phyloP scores from a whole-genome alignment of 257 asterid genomes.

The Solanum chiquidenum region DNA sequence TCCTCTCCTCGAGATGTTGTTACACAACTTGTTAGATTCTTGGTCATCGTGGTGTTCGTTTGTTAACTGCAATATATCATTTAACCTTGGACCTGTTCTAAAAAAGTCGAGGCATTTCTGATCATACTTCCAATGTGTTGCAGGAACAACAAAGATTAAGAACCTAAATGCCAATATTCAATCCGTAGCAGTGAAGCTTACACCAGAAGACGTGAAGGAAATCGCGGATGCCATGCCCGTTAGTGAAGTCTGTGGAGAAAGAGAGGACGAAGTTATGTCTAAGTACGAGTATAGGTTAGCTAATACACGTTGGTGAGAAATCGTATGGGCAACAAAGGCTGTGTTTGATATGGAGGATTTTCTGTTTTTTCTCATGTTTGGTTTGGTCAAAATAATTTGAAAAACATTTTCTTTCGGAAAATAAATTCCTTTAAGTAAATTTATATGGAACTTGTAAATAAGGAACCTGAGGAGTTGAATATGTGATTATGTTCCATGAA shows the following conservation, averaged over 20 bases:
- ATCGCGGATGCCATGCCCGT: conserved; percentile 21
- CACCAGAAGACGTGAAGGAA: conserved; percentile 21
- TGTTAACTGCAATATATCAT: background rate
- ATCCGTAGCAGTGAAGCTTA: conserved; percentile 26
- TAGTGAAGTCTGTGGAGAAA: conserved; percentile 28
- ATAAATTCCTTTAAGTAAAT: background rate
- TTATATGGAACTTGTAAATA: background rate
- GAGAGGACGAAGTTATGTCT: background rate
- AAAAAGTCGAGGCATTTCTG: background rate
- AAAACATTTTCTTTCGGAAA: background rate
- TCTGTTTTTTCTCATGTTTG: background rate
- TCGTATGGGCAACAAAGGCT: background rate
- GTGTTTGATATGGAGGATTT: background rate
- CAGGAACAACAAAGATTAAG: conserved; percentile 37
- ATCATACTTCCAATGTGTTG: background rate
- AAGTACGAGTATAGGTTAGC: conserved; percentile 11
- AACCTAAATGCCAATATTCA: conserved; percentile 27
- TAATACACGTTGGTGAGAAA: conserved; percentile 5
- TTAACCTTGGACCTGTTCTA: background rate
- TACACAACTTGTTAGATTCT: background rate
- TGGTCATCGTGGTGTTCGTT: background rate
- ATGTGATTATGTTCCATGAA: background rate
- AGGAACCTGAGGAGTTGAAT: background rate
- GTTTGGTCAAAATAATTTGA: background rate
- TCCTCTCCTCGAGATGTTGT: background rate